Conservation (phyloP, 2,329 filamentous ascomycete species). For the Camillea tinctor region DNA sequence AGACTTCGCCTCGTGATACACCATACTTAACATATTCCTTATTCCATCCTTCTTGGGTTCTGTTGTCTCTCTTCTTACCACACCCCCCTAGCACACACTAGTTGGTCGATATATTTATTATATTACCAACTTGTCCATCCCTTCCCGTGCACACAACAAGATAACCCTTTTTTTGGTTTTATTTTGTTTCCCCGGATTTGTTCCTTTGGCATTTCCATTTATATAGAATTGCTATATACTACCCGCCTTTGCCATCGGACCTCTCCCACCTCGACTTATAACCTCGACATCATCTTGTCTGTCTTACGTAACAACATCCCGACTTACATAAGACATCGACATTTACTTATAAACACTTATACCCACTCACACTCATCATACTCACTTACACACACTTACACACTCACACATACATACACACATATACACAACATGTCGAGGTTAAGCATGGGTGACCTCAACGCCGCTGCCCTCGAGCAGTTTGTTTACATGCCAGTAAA, state of each 20-base stretch:
- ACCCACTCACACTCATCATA: slow-evolving; percentile 2
- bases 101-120: slow-evolving; percentile 31
- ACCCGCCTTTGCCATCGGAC: too few relatives aligned
- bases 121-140: slow-evolving; percentile 27
- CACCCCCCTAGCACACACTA: slow-evolving; percentile 5
- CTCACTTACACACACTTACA: slow-evolving; percentile 1
- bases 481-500: slow-evolving; percentile 78
- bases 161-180: too few relatives aligned
- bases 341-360: neutral
- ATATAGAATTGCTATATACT: neutral
- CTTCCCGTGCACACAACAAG: slow-evolving; percentile 3
- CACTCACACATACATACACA: slow-evolving; percentile 26
- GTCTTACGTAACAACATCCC: too few relatives aligned
- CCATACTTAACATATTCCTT: slow-evolving; percentile 14
- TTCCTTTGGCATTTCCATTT: slow-evolving; percentile 10
- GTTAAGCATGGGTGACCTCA: slow-evolving; percentile 56
- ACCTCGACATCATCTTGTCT: neutral
- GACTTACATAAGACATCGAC: neutral
- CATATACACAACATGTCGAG: slow-evolving; percentile 43
- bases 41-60: slow-evolving; percentile 7
- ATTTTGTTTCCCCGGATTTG: slow-evolving; percentile 29
- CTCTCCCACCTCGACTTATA: neutral
- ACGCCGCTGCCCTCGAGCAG: slow-evolving; percentile 73
- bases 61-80: slow-evolving; percentile 3
- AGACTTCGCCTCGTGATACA: slow-evolving; percentile 34